Base-by-base conservation (phyloP, 2,329 filamentous ascomycete genomes). In the Neoscytalidium dimidiatum region DNA sequence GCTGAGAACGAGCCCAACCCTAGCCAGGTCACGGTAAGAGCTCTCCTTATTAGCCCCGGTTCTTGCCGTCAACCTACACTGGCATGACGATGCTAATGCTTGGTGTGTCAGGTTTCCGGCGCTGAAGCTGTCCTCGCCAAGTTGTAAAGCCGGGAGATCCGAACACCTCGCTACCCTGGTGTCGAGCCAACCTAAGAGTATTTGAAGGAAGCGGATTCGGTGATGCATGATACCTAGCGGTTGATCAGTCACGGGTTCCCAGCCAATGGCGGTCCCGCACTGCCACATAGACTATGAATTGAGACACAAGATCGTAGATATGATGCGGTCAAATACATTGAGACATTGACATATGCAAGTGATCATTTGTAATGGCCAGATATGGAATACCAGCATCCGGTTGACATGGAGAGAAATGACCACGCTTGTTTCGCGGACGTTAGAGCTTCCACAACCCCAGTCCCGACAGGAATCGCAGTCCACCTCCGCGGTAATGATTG, bases 1-100 rank as follows among this genome's bases (percentile, higher is more conserved):
- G 90, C 91, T 67, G 91, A 90, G 80, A 89, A 86, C 73, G 92
- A 96, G 82, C 77, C 76, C 68, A 84, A 80, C 67, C 79, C 80
- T 3, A 72, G 79, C 51, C 74, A 84, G 67, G 81, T 85, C 44
- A 77, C 77, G 60, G 83, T 83, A 71, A 75, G 78, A 44, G 9
- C 73, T 29, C 19, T 57, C 41, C 35, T 8, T 17, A 14, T n/a
- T n/a, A n/a, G n/a, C 31, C 4, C 21, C 8, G 23, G 14, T 8
- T n/a, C 14, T 17, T 17, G 46, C 26, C 26, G 14, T 4, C 3
- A 17, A 49, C 17, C 14, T 17, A 8, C 11, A 4, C 9, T 17
- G 38, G 38, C 5, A 6, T 33, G 5, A 11, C 23, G 17, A n/a
- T 14, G 75, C 74, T 72, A 74, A 78, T 69, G 65, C 70, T 67